Conservation (phyloP, 768 basidiomycete genomes). For the Auricularia cornea region DNA sequence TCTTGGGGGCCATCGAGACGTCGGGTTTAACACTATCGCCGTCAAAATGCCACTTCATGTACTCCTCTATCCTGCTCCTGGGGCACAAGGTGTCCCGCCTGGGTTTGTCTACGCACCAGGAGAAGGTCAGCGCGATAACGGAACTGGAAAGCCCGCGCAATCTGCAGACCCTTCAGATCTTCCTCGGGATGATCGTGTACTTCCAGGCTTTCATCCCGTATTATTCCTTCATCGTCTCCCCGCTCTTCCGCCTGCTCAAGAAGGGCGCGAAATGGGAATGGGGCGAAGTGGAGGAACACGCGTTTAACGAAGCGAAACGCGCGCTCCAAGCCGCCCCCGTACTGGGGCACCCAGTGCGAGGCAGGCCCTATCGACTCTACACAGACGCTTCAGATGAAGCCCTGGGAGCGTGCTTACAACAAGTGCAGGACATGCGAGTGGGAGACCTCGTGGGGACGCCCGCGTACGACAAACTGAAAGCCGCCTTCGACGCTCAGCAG, state of each 20-base stretch:
- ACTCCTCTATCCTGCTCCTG: constrained; percentile 20
- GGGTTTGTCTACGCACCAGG: constrained; percentile 29
- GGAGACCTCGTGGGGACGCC: constrained; percentile 16
- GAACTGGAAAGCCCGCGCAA: constrained; percentile 18
- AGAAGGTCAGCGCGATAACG: constrained; percentile 29
- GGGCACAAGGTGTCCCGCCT: constrained; percentile 20
- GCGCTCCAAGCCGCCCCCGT: constrained; percentile 26
- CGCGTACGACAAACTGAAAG: constrained; percentile 12
- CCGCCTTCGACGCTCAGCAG: constrained; percentile 3
- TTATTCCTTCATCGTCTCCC: constrained; percentile 26
- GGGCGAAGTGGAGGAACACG: constrained; percentile 16
- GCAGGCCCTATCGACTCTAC: constrained; percentile 19
- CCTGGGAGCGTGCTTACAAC: constrained; percentile 15
- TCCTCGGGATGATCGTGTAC: constrained; percentile 32
- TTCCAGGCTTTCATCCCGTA: constrained; percentile 26
- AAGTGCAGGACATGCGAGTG: constrained; percentile 17
- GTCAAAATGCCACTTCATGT: constrained; percentile 17
- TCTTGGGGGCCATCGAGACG: constrained; percentile 11
- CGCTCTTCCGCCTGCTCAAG: constrained; percentile 26
- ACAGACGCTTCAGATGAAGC: constrained; percentile 9
- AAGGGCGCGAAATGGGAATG: constrained; percentile 20
- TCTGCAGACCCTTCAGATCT: constrained; percentile 22
- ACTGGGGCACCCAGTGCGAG: constrained; percentile 7
- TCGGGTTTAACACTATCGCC: constrained; percentile 12
- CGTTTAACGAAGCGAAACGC: constrained; percentile 23